These are phyloP conservation scores for Tetrapyrgos nigripes DNA, from an alignment of 1,284 basidiomycete species.

Conservation along the genomic window DNA sequence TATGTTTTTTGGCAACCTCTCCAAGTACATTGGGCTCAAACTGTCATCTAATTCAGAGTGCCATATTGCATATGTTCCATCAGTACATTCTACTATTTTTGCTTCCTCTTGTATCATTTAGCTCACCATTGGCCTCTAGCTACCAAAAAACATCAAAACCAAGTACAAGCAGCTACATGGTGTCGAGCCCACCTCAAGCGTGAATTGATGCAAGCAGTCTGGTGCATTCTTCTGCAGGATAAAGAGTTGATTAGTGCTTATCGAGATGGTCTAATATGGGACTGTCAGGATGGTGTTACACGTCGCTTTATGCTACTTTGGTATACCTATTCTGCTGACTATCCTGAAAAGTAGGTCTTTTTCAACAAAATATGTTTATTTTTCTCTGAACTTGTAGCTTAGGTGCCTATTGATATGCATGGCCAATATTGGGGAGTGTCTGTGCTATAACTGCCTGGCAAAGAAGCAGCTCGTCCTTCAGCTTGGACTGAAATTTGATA, in stretches of 20 bases:
- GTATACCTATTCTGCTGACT: conserved; percentile 46
- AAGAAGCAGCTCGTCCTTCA: too few relatives aligned
- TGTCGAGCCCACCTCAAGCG: conserved; percentile 32
- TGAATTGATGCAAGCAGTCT: conserved; percentile 41
- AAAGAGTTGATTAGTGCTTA: conserved; percentile 36
- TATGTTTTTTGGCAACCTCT: conserved; percentile 32
- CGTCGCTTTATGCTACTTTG: conserved; percentile 37
- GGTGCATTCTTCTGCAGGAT: conserved; percentile 29
- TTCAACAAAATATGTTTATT: neutral
- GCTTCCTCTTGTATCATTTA: conserved; percentile 5
- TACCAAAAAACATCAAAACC: conserved; percentile 23
- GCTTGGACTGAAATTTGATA: too few relatives aligned
- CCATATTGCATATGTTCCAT: conserved; percentile 16
- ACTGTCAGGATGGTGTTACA: conserved; percentile 37
- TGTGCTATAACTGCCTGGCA: too few relatives aligned
- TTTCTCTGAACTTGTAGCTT: conserved; percentile 29
- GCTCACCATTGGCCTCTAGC: conserved; percentile 21
- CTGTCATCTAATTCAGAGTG: conserved; percentile 22
- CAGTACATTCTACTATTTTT: conserved; percentile 8
- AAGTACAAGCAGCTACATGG: conserved; percentile 9
- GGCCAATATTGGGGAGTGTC: too few relatives aligned
- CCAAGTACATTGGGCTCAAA: conserved; percentile 33
- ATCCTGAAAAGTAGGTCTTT: conserved; percentile 43
- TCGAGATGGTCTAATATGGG: conserved; percentile 31
- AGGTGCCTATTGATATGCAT: conserved; percentile 26